phyloP scores from a whole-genome alignment of 2,329 filamentous ascomycete species.

The Esteya vermicola region DNA sequence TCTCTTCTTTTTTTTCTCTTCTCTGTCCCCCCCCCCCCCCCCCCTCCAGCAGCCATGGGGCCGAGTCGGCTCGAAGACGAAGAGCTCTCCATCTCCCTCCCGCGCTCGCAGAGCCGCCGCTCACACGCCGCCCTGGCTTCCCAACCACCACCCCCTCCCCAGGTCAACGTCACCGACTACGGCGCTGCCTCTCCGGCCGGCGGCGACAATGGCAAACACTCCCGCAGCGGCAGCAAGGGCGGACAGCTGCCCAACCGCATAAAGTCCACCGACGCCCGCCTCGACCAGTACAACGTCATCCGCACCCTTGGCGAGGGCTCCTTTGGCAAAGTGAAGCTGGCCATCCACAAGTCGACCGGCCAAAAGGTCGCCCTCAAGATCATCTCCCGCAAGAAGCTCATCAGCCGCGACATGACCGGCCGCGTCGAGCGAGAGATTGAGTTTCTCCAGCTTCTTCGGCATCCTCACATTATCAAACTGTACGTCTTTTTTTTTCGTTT shows the following conservation, averaged over 20 bases:
- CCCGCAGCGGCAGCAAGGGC: no score
- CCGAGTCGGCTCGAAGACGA: slow-evolving; percentile 58
- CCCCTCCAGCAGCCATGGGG: slow-evolving; percentile 24
- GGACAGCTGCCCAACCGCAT: slow-evolving; percentile 10
- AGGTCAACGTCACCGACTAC: slow-evolving; percentile 21
- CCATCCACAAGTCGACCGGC: slow-evolving; percentile 78
- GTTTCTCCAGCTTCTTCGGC: slow-evolving; percentile 85
- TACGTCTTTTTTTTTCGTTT: slow-evolving; percentile 30
- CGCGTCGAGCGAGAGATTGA: slow-evolving; percentile 96
- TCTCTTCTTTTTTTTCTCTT: no score
- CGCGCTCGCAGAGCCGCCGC: slow-evolving; percentile 48
- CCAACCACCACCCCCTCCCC: slow-evolving; percentile 19
- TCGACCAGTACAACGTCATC: slow-evolving; percentile 77
- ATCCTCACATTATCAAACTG: slow-evolving; percentile 98
- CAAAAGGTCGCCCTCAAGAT: slow-evolving; percentile 98
- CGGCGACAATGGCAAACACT: slow-evolving; percentile 1
- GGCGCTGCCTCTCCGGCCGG: slow-evolving; percentile 14
- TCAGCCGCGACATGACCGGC: slow-evolving; percentile 95
- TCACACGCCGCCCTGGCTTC: slow-evolving; percentile 6
- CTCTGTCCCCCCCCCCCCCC: neutral
- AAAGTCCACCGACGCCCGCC: slow-evolving; percentile 19
- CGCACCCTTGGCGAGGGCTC: slow-evolving; percentile 90
- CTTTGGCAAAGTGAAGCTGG: slow-evolving; percentile 97
- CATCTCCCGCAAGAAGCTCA: slow-evolving; percentile 88
- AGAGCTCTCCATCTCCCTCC: slow-evolving; percentile 67